Base-by-base conservation (phyloP, 352 stramenopile genomes). In the Phytopythium kandeliae region DNA sequence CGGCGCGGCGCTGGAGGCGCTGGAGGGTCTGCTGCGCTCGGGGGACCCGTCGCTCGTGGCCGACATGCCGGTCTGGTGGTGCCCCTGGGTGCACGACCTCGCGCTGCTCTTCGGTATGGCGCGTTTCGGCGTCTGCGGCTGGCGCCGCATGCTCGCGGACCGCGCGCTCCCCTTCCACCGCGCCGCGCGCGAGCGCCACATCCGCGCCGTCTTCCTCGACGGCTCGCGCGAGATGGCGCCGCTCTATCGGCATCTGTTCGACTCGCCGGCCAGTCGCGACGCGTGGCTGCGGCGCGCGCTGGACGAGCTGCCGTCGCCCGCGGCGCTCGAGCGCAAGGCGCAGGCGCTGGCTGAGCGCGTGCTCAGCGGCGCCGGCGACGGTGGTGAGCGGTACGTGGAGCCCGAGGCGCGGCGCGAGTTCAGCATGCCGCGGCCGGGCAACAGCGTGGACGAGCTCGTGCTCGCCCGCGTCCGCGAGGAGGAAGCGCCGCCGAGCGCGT, bases 11-110 rank as follows among this genome's bases (percentile, higher is more conserved):
- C 61, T 62, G 31, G 38, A 28, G 21, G 63, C 64, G n/a, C 49
- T 95, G 13, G 59, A 79, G 7, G 47, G 59, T 45, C 63, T 76
- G 26, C 57, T 95, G 28, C 69, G 78, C 0, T 93, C 82, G 2
- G 82, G 85, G 24, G 72, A 61, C 22, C 55, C 70, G 6, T 58
- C 69, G 42, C 60, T 92, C 9, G 80, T 92, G 36, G 54, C 67
- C 11, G 68, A 84, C 43, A 92, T 95, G 81, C 85, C 85, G 4
- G 77, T 92, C 28, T 95, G 85, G 85, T 95, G 85, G 85, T 95
- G 85, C 57, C 85, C 85, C 12, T 95, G 85, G 85, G 74, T 93
- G 25, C 85, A 95, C 51, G 85, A 95, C 48, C 53, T 89, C 17
- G 78, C 69, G 3, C 38, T 92, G 11, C 78, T 95, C 19, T 85